These are phyloP conservation scores for Pelargonium nanum DNA, from an alignment of 345 rosid species.

Conservation along the genomic window DNA sequence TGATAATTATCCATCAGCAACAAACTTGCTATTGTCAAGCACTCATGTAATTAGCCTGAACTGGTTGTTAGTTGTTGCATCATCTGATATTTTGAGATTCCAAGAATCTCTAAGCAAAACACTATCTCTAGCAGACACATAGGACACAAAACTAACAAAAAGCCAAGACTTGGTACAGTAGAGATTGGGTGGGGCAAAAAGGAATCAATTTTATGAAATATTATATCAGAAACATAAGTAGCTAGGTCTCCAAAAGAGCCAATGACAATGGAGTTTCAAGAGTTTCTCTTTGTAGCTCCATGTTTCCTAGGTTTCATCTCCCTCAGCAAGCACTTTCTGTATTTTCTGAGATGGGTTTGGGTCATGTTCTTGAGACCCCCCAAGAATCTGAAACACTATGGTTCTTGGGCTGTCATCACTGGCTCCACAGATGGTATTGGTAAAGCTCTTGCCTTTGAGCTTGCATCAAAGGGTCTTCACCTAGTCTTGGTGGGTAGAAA, in stretches of 20 bases:
- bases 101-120: no score
- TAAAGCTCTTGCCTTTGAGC: slow-evolving; percentile 29
- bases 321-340: slow-evolving; percentile 7
- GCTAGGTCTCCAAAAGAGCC: no score
- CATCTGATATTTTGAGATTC: background rate
- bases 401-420: slow-evolving; percentile 39
- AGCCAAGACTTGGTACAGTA: no score
- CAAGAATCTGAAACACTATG: slow-evolving; percentile 27
- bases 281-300: background rate
- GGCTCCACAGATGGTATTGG: slow-evolving; percentile 48
- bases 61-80: background rate
- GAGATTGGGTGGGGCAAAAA: background rate
- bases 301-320: slow-evolving; percentile 22
- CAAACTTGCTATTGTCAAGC: background rate
- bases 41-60: background rate
- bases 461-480: slow-evolving; percentile 34
- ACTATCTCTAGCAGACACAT: no score
- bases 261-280: slow-evolving; percentile 5
- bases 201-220: background rate
- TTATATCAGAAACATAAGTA: no score
- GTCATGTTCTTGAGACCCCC: slow-evolving; percentile 28
- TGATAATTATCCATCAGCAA: no score
- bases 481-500: slow-evolving; percentile 29
- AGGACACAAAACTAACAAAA: no score
- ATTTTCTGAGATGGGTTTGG: slow-evolving; percentile 25